phyloP scores from a whole-genome alignment of 2,329 filamentous ascomycete species.

The Pseudogymnoascus sp. region DNA sequence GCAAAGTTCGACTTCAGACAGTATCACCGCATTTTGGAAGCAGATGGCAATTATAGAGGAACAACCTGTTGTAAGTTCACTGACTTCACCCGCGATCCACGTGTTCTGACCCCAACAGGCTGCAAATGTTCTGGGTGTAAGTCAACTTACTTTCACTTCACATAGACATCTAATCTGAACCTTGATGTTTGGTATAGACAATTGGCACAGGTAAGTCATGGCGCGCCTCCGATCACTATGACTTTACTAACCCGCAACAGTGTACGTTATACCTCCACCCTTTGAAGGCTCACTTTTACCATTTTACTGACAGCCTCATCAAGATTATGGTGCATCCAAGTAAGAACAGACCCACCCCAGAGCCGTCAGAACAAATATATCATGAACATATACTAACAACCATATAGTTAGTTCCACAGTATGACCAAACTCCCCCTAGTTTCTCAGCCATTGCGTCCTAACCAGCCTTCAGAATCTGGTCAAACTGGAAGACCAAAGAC shows the following conservation, averaged over 20 bases:
- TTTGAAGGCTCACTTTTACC: background rate
- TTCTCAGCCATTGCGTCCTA: background rate
- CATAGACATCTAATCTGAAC: background rate
- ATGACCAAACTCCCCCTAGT: conserved; percentile 2
- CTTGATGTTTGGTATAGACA: background rate
- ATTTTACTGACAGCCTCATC: background rate
- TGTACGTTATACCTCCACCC: background rate
- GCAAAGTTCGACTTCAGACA: background rate
- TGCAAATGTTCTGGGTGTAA: background rate
- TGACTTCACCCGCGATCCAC: background rate
- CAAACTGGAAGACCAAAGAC: conserved; percentile 52
- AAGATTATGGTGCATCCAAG: conserved; percentile 36
- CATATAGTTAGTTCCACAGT: conserved; percentile 27
- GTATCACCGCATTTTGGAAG: background rate
- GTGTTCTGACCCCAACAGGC: background rate
- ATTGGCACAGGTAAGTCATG: background rate
- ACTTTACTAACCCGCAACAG: background rate
- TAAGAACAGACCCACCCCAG: conserved; percentile 15
- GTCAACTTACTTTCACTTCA: background rate
- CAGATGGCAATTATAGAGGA: conserved; percentile 1
- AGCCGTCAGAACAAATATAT: background rate
- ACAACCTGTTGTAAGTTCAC: background rate
- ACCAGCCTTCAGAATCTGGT: conserved; percentile 40
- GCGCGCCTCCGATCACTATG: background rate
- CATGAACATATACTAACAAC: background rate